A percentile compares a stretch with the other conserved stretches of the same genome.
These are phyloP conservation scores for Podospora tetraspora DNA, from an alignment of 495 filamentous ascomycete species.

Conservation along the genomic window DNA sequence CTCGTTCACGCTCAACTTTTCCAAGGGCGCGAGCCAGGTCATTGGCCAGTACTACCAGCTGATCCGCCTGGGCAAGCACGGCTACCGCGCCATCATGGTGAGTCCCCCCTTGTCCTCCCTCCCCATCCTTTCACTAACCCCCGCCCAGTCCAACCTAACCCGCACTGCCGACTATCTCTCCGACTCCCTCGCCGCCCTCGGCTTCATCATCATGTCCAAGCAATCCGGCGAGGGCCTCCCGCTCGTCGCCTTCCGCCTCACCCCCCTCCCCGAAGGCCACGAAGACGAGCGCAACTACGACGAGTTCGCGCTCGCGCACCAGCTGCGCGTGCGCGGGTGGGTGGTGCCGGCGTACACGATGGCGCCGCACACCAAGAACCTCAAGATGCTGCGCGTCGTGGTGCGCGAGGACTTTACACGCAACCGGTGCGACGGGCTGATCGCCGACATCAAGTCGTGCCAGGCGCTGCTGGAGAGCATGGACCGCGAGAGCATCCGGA, in stretches of 20 bases:
- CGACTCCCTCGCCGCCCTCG: conserved; percentile 59
- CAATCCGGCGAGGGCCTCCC: conserved; percentile 68
- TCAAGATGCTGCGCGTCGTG: conserved; percentile 85
- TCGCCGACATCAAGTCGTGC: conserved; percentile 68
- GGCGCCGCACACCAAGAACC: conserved; percentile 70
- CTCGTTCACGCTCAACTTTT: conserved; percentile 98
- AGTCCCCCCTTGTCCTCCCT: background rate
- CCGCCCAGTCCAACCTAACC: conserved; percentile 57
- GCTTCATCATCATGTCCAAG: conserved; percentile 82
- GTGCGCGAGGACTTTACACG: conserved; percentile 84
- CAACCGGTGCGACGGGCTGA: conserved; percentile 65
- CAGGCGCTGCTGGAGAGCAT: conserved; percentile 62
- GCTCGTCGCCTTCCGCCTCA: conserved; percentile 77
- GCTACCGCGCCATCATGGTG: conserved; percentile 77
- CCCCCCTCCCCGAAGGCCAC: conserved; percentile 33
- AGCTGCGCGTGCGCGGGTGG: conserved; percentile 79
- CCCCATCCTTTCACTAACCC: background rate
- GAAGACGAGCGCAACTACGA: conserved; percentile 60
- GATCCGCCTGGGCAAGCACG: conserved; percentile 84
- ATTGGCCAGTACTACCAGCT: conserved; percentile 96
- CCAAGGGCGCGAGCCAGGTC: conserved; percentile 83
- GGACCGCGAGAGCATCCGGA: conserved; percentile 61
- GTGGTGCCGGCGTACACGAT: conserved; percentile 92
- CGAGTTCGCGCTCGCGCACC: conserved; percentile 76
- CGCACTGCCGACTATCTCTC: conserved; percentile 77